Evolutionary conservation across 2,329 filamentous ascomycete genomes (phyloP).

Genomic region (Aspergillus floridensis): DNA sequence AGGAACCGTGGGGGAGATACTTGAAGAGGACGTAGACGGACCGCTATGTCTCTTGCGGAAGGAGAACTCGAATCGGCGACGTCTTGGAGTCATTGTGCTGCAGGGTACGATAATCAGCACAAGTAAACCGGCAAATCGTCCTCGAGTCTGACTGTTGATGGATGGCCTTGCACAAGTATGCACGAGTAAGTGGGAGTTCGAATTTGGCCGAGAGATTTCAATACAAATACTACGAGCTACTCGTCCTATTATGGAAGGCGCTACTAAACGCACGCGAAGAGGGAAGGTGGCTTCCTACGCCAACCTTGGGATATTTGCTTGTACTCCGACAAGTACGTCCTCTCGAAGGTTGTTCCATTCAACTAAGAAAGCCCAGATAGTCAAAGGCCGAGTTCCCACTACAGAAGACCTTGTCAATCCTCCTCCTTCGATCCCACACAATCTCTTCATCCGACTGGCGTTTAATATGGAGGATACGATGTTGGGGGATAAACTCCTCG

Average conservation of each 20-base stretch:
- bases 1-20: slow-evolving; percentile 18
- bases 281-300: neutral
- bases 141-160: neutral
- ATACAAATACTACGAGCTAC: neutral
- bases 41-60: slow-evolving; percentile 18
- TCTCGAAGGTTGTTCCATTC: neutral
- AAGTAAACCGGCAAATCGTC: neutral
- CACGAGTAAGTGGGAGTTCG: no score
- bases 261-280: neutral
- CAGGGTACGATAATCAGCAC: neutral
- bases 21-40: slow-evolving; percentile 19
- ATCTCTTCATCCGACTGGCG: slow-evolving; percentile 38
- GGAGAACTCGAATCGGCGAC: slow-evolving; percentile 18
- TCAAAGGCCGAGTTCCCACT: slow-evolving; percentile 41
- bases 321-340: neutral
- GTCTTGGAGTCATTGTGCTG: slow-evolving; percentile 12
- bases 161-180: neutral
- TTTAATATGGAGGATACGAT: slow-evolving; percentile 53
- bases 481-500: slow-evolving; percentile 57
- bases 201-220: neutral
- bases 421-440: slow-evolving; percentile 52
- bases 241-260: neutral
- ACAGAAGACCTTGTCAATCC: slow-evolving; percentile 49
- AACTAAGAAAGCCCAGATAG: slow-evolving; percentile 29
- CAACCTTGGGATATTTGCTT: neutral